Conservation (phyloP, 2,329 filamentous ascomycete genomes). For the Aspergillus ustus region DNA sequence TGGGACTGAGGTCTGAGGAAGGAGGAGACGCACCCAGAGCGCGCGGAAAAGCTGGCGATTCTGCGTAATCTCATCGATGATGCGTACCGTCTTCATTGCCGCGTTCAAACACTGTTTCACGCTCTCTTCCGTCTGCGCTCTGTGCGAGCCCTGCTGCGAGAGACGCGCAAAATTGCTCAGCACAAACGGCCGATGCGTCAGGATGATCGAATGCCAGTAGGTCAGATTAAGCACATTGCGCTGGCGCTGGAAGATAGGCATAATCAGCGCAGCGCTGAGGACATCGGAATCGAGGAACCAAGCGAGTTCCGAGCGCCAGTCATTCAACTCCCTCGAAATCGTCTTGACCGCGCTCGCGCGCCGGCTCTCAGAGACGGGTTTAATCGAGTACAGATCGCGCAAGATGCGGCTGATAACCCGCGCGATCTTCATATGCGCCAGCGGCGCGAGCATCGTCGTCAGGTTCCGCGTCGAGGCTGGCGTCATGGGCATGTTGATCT, state of each 20-base stretch:
- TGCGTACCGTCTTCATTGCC: slow-evolving; percentile 1
- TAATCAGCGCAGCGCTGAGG: slow-evolving; percentile 35
- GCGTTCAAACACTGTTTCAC: neutral
- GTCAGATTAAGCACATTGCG: slow-evolving; percentile 49
- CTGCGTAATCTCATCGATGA: slow-evolving; percentile 7
- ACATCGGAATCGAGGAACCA: slow-evolving; percentile 41
- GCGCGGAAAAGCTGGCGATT: slow-evolving; percentile 8
- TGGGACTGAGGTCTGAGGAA: neutral
- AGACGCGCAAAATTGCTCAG: neutral
- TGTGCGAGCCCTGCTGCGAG: neutral
- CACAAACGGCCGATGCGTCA: slow-evolving; percentile 44
- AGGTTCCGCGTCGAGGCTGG: neutral
- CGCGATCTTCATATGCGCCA: slow-evolving; percentile 4
- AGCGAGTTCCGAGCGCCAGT: slow-evolving; percentile 43
- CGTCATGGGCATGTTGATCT: neutral
- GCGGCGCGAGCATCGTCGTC: neutral
- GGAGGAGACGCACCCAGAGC: slow-evolving; percentile 4
- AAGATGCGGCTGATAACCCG: slow-evolving; percentile 10
- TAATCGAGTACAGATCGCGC: slow-evolving; percentile 14
- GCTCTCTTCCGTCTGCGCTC: slow-evolving; percentile 1
- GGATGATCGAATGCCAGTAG: slow-evolving; percentile 50
- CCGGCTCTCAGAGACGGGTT: slow-evolving; percentile 7
- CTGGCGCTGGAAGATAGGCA: slow-evolving; percentile 49
- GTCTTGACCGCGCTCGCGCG: slow-evolving; percentile 31
- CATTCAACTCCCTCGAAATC: slow-evolving; percentile 36